phyloP scores from a whole-genome alignment of 2,329 filamentous ascomycete genomes.

The Penicillium expansum region DNA sequence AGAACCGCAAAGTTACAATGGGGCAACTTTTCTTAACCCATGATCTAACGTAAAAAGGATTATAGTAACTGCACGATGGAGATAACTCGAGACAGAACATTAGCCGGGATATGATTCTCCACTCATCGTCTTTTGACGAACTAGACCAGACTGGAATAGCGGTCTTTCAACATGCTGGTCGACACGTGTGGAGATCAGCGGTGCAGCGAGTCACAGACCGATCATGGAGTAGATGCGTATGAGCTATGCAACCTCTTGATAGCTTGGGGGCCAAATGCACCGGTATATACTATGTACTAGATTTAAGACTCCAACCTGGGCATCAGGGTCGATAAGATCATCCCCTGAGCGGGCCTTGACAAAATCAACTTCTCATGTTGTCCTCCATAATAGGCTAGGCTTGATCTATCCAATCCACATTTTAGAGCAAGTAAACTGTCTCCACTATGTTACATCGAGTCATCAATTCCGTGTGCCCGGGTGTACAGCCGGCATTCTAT shows the following conservation, averaged over 20 bases:
- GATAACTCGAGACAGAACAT: neutral
- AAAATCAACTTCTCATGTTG: neutral
- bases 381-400: neutral
- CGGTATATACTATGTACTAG: neutral
- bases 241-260: neutral
- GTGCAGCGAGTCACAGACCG: neutral
- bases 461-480: neutral
- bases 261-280: slow-evolving; percentile 1
- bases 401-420: neutral
- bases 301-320: neutral
- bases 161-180: neutral
- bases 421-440: neutral
- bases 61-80: neutral
- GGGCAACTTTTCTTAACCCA: neutral
- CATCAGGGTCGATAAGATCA: neutral
- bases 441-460: neutral
- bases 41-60: neutral
- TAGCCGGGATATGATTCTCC: neutral
- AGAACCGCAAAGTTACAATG: no score
- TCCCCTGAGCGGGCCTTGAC: neutral
- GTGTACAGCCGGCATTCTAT: neutral
- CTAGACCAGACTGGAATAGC: slow-evolving; percentile 2
- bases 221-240: neutral
- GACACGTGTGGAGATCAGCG: neutral
- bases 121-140: neutral